Conservation (phyloP, 208 protist genomes). For the Crithidia expoeki region DNA sequence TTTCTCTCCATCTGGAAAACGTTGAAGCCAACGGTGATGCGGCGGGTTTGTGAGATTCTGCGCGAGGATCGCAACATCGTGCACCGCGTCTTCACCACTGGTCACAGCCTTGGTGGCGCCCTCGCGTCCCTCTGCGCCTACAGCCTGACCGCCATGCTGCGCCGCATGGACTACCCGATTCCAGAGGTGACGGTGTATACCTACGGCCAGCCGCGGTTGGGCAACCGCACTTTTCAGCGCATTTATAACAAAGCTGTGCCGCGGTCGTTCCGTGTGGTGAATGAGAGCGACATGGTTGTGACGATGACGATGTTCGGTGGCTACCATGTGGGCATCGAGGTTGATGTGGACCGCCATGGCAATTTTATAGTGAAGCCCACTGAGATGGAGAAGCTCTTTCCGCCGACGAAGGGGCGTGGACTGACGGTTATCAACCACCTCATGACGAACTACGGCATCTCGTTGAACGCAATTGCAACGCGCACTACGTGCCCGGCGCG, state of each 20-base stretch:
- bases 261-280: slow-evolving; percentile 86
- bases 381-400: slow-evolving; percentile 85
- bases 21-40: slow-evolving; percentile 59
- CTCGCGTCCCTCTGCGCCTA: slow-evolving; percentile 90
- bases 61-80: slow-evolving; percentile 42
- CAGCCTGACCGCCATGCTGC: slow-evolving; percentile 60
- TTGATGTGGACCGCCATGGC: slow-evolving; percentile 87
- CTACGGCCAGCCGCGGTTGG: slow-evolving; percentile 87
- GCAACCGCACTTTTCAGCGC: slow-evolving; percentile 73
- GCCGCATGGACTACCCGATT: slow-evolving; percentile 62
- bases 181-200: slow-evolving; percentile 89
- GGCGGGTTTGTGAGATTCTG: slow-evolving; percentile 50
- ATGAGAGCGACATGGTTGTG: slow-evolving; percentile 87
- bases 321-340: slow-evolving; percentile 84
- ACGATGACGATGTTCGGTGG: slow-evolving; percentile 69
- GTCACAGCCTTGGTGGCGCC: slow-evolving; percentile 89
- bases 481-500: slow-evolving; percentile 47
- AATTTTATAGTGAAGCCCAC: slow-evolving; percentile 92
- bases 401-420: slow-evolving; percentile 67
- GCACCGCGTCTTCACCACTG: slow-evolving; percentile 84
- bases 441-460: slow-evolving; percentile 69
- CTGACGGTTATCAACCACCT: slow-evolving; percentile 77
- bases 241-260: slow-evolving; percentile 84
- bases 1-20: slow-evolving; percentile 86
- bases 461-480: slow-evolving; percentile 70